A percentile compares a stretch with the other conserved stretches of the same genome.
Evolutionary conservation across 345 rosid genomes (phyloP).

Genomic region (Salix brachista): DNA sequence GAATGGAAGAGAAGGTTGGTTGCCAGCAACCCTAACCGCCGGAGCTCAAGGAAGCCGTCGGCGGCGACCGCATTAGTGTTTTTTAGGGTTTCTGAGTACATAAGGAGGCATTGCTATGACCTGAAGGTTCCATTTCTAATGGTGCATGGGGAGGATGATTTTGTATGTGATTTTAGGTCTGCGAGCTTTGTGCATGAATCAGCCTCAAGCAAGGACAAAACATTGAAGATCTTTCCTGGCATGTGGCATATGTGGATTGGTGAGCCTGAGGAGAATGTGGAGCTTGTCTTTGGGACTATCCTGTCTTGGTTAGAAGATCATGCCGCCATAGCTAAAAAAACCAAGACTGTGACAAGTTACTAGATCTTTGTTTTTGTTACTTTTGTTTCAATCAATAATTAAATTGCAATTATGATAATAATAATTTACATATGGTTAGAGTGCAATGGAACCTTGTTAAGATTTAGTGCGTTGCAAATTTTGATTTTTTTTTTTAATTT

Average conservation of each 20-base stretch:
- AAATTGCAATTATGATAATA: too few species aligned
- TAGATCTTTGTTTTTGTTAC: neutral
- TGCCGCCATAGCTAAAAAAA: neutral
- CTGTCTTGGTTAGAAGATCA: conserved; percentile 20
- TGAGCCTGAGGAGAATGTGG: conserved; percentile 20
- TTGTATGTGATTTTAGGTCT: conserved; percentile 13
- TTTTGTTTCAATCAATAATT: neutral
- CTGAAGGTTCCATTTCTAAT: conserved; percentile 22
- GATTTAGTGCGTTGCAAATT: too few species aligned
- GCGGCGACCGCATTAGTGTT: conserved; percentile 25
- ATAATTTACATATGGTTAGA: too few species aligned
- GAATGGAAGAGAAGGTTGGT: conserved; percentile 31
- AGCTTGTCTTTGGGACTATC: conserved; percentile 19
- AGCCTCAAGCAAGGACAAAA: conserved; percentile 24
- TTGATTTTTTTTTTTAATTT: too few species aligned
- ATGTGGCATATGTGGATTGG: conserved; percentile 35
- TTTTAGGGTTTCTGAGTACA: conserved; percentile 23
- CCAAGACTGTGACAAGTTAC: neutral
- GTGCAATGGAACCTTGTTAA: too few species aligned
- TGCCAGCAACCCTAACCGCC: conserved; percentile 14
- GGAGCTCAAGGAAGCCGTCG: conserved; percentile 21
- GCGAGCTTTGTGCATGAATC: conserved; percentile 25
- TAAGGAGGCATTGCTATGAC: conserved; percentile 20
- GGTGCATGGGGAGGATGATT: conserved; percentile 26
- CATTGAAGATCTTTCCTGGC: conserved; percentile 16